Evolutionary conservation across 2,329 filamentous ascomycete genomes (phyloP).

Genomic region (Epichloe festucae): DNA sequence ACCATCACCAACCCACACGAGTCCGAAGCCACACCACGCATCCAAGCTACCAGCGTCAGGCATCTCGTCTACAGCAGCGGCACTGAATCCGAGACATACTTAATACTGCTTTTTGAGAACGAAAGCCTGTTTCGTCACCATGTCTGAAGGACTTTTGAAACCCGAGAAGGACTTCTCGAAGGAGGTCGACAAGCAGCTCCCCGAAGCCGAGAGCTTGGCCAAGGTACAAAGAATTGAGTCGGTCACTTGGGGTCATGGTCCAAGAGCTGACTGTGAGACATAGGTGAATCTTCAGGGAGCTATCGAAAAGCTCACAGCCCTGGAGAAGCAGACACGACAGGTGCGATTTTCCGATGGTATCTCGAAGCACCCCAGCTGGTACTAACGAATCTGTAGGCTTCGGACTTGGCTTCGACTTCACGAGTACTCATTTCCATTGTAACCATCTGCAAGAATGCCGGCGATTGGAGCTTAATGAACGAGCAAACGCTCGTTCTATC

Average conservation of each 20-base stretch:
- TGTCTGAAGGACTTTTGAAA: constrained; percentile 77
- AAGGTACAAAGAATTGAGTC: constrained; percentile 39
- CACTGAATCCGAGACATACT: neutral
- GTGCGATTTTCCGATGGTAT: constrained; percentile 32
- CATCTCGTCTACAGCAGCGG: neutral
- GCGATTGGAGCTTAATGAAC: constrained; percentile 89
- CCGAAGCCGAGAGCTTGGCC: constrained; percentile 80
- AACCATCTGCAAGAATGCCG: constrained; percentile 83
- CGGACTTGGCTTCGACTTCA: constrained; percentile 90
- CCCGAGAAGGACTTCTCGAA: constrained; percentile 98
- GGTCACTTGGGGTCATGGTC: constrained; percentile 21
- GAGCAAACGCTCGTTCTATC: constrained; percentile 92
- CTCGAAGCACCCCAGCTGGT: constrained; percentile 7
- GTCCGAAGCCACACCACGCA: neutral
- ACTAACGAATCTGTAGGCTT: constrained; percentile 47
- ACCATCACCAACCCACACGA: constrained; percentile 7
- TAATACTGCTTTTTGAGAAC: neutral
- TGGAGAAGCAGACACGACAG: constrained; percentile 98
- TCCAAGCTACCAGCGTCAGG: neutral
- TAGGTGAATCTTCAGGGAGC: constrained; percentile 71
- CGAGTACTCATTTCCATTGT: constrained; percentile 78
- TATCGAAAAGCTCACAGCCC: constrained; percentile 78
- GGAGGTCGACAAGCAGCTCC: constrained; percentile 83
- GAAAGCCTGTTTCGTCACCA: constrained; percentile 24
- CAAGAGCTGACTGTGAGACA: constrained; percentile 6